Base-by-base conservation (phyloP, 768 basidiomycete genomes). In the Clathrus columnatus region DNA sequence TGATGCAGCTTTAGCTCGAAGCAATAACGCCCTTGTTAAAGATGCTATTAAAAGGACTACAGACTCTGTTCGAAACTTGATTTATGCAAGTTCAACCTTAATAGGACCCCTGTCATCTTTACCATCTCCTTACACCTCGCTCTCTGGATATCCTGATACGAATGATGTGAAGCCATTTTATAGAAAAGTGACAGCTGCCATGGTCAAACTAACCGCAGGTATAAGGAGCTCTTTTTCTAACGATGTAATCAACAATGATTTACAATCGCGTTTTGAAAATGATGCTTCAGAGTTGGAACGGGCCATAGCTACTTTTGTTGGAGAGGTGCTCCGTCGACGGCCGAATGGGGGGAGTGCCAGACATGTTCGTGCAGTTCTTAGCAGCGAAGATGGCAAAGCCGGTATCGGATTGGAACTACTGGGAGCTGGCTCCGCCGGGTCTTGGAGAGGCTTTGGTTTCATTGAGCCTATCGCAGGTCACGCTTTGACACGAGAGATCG, bases 371-470 rank as follows among this genome's bases (percentile, higher is more conserved):
- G 63, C 59, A 8, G 62, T 44, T 57, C 66, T 50, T 62, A 63
- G 50, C 51, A 60, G 62, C 68, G 71, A 62, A 44, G 66, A 60
- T 23, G 64, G 56, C 21, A 30, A 54, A 30, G 51, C 50, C 7
- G 63, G 67, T 7, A 69, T 91, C 45, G 91, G 91, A 0, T 67
- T 83, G 17, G 87, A 89, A 16, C 73, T 90, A n/a, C 77, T 87
- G 30, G 91, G 91, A 17, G 87, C 83, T 3, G 91, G 91, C 4
- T 72, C 75, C 50, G 90, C 77, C 21, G 89, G 78, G 7, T 72
- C 73, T 20, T 93, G 91, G 91, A 87, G 82, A 61, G 91, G 89
- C 11, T 88, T 90, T 60, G 92, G 91, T 29, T 93, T 84, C 77
- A 79, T 87, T 42, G 73, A 79, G 23, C 65, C 77, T 44, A 75